phyloP scores from a whole-genome alignment of 2,329 filamentous ascomycete species.

The Sporothrix globosa region DNA sequence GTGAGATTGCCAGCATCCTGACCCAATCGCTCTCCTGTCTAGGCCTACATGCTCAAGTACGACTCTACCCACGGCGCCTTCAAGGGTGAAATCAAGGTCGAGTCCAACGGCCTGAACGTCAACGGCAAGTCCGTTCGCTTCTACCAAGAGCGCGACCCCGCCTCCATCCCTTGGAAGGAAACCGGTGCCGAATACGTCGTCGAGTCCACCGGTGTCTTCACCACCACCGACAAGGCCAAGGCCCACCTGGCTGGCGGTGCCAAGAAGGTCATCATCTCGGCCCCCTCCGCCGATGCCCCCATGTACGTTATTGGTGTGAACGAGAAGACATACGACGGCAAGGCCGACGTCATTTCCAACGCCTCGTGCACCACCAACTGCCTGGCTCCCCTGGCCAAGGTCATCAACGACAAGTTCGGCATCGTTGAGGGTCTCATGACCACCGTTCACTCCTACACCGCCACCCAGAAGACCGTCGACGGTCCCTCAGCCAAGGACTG shows the following conservation, averaged over 20 bases:
- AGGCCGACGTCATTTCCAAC: constrained; percentile 95
- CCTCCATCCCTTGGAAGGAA: constrained; percentile 85
- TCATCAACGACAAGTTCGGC: constrained; percentile 96
- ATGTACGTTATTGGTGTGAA: constrained; percentile 99
- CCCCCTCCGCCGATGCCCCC: constrained; percentile 90
- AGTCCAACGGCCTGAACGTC: constrained; percentile 73
- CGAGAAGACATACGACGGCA: constrained; percentile 88
- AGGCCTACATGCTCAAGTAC: constrained; percentile 99
- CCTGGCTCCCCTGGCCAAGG: constrained; percentile 98
- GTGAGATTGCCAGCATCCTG: neutral
- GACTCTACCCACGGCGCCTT: constrained; percentile 96
- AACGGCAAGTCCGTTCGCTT: constrained; percentile 95
- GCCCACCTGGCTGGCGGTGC: constrained; percentile 94
- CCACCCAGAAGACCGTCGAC: constrained; percentile 99
- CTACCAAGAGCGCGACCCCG: constrained; percentile 90
- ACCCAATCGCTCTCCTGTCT: constrained; percentile 26
- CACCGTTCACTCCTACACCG: constrained; percentile 99
- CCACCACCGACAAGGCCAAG: constrained; percentile 93
- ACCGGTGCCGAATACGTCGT: constrained; percentile 91
- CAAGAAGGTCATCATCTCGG: constrained; percentile 96
- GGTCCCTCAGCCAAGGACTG: constrained; percentile 98
- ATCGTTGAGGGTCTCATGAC: constrained; percentile 99
- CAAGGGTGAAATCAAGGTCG: constrained; percentile 84
- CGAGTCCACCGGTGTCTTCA: constrained; percentile 99
- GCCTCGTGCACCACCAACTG: constrained; percentile 99